Evolutionary conservation across 306 rosid species (phyloP).

Genomic region (Neltuma alba): DNA sequence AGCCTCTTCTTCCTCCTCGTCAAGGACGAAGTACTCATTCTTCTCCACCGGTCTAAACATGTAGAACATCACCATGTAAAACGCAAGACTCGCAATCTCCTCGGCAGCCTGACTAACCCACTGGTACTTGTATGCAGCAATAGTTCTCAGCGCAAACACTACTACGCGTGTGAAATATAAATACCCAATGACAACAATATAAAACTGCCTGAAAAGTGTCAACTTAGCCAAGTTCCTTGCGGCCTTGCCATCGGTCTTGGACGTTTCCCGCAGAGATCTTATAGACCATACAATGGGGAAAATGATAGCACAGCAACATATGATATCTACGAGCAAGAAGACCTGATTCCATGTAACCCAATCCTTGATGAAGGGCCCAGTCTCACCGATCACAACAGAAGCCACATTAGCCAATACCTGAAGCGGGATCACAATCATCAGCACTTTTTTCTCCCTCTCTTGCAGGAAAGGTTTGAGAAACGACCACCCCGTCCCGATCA

Average conservation of each 20-base stretch:
- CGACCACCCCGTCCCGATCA: constrained; percentile 96
- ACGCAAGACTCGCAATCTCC: constrained; percentile 76
- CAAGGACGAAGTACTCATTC: constrained; percentile 87
- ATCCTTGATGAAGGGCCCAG: constrained; percentile 89
- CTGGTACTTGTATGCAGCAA: too few relatives aligned
- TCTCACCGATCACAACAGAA: constrained; percentile 87
- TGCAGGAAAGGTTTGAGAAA: constrained; percentile 84
- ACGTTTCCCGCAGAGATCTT: constrained; percentile 78
- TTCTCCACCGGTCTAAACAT: too few relatives aligned
- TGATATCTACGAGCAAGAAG: constrained; percentile 84
- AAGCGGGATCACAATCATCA: constrained; percentile 94
- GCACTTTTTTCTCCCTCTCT: constrained; percentile 90
- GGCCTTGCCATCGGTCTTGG: constrained; percentile 91
- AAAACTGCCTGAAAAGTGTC: constrained; percentile 89
- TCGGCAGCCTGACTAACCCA: constrained; percentile 91
- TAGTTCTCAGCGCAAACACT: too few relatives aligned
- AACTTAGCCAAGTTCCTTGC: constrained; percentile 80
- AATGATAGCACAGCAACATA: constrained; percentile 91
- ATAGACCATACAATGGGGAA: constrained; percentile 97
- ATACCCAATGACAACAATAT: too few relatives aligned
- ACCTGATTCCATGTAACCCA: constrained; percentile 98
- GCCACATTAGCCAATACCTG: constrained; percentile 90
- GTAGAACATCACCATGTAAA: constrained; percentile 80
- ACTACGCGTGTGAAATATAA: too few relatives aligned
- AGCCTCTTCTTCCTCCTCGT: constrained; percentile 92